Evolutionary conservation across 768 basidiomycete genomes (phyloP).

Genomic region (Naganishia randhawae): DNA sequence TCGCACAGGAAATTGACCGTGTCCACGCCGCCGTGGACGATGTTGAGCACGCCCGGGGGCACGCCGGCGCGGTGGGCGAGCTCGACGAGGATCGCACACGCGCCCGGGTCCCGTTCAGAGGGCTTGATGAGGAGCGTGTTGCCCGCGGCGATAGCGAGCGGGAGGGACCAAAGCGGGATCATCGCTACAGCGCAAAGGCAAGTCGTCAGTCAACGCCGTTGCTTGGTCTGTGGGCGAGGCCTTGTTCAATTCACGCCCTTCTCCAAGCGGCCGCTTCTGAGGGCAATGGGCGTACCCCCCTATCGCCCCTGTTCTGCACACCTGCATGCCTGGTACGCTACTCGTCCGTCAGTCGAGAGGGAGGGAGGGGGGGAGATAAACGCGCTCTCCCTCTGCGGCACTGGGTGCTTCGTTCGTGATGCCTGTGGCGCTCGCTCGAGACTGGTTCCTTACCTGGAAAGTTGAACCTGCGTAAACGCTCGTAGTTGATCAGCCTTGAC

Average conservation of each 20-base stretch:
- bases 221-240: neutral
- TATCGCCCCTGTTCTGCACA: too few relatives aligned
- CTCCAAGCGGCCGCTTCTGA: too few relatives aligned
- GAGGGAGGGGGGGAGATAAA: too few relatives aligned
- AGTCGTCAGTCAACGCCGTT: neutral
- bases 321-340: too few relatives aligned
- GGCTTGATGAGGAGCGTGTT: constrained; percentile 95
- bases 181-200: constrained; percentile 53
- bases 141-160: constrained; percentile 52
- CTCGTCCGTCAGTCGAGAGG: too few relatives aligned
- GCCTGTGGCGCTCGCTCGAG: too few relatives aligned
- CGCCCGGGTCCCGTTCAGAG: constrained; percentile 93
- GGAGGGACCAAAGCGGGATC: constrained; percentile 94
- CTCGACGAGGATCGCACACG: constrained; percentile 96
- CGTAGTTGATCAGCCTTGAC: neutral
- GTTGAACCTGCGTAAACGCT: constrained; percentile 47
- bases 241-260: too few relatives aligned
- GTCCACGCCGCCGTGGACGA: constrained; percentile 82
- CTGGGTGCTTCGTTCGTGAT: too few relatives aligned
- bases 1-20: constrained; percentile 92
- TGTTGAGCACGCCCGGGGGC: constrained; percentile 60
- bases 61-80: constrained; percentile 74
- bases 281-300: too few relatives aligned
- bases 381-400: too few relatives aligned
- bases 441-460: constrained; percentile 47